Conservation (phyloP, 805 yeast genomes). For the Candida palmyrensis region DNA sequence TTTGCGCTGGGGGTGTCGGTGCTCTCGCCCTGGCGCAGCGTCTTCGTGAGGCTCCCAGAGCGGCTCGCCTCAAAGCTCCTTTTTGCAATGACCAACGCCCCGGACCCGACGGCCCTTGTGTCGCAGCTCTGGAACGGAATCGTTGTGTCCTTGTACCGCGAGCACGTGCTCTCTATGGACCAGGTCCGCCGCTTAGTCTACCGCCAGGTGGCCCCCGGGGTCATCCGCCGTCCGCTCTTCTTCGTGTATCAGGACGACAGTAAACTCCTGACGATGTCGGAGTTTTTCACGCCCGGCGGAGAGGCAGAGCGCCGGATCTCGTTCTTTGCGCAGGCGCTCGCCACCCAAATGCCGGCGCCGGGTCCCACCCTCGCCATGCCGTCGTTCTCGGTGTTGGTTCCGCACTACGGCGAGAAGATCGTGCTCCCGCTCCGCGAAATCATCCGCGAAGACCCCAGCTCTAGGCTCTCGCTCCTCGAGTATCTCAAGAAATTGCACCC, state of each 20-base stretch:
- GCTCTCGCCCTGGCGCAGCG: slow-evolving; percentile 35
- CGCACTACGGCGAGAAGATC: slow-evolving; percentile 50
- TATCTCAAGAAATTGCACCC: slow-evolving; percentile 70
- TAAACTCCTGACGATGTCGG: slow-evolving; percentile 24
- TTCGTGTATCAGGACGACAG: slow-evolving; percentile 47
- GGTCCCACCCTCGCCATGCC: slow-evolving; percentile 45
- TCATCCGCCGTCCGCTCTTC: slow-evolving; percentile 39
- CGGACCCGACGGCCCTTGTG: slow-evolving; percentile 9
- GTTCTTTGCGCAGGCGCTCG: slow-evolving; percentile 49
- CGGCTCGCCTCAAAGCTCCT: slow-evolving; percentile 25
- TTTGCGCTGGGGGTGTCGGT: slow-evolving; percentile 28
- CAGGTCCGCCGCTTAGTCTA: slow-evolving; percentile 36
- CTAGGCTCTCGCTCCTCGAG: slow-evolving; percentile 61
- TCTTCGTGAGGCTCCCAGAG: slow-evolving; percentile 30
- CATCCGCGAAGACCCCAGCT: slow-evolving; percentile 39
- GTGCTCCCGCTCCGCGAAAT: slow-evolving; percentile 40
- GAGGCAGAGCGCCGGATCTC: slow-evolving; percentile 51
- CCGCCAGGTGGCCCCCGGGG: slow-evolving; percentile 15
- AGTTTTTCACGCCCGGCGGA: slow-evolving; percentile 38
- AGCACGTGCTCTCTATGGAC: slow-evolving; percentile 32
- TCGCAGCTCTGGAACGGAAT: slow-evolving; percentile 27
- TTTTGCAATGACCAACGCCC: slow-evolving; percentile 8
- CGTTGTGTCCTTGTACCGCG: slow-evolving; percentile 28
- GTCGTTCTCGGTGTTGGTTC: slow-evolving; percentile 45
- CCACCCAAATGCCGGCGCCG: slow-evolving; percentile 46